Percentiles rank a stretch among this genome's conserved stretches.
Conservation (phyloP, 1,284 basidiomycete species). For the Bjerkandera adusta region DNA sequence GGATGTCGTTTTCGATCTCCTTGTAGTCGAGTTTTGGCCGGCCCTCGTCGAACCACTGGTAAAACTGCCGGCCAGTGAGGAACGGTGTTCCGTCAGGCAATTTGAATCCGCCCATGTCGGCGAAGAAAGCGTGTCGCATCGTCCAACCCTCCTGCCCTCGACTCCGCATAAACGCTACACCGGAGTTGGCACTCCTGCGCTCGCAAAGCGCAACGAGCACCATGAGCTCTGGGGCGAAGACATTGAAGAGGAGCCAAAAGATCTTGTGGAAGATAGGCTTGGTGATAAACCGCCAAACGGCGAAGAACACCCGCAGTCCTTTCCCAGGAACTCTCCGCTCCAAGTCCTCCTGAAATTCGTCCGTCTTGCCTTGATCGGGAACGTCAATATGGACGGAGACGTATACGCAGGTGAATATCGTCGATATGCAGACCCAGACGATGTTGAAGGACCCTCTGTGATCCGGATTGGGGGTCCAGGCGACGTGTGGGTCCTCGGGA, state of each 20-base stretch:
- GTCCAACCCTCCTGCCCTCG: constrained; percentile 1
- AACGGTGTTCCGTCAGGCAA: background rate
- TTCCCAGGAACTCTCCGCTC: too few species aligned
- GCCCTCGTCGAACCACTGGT: background rate
- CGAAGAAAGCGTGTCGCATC: constrained; percentile 4
- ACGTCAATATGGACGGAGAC: constrained; percentile 5
- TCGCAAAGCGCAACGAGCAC: background rate
- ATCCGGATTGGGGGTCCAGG: background rate
- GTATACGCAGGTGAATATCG: constrained; percentile 9
- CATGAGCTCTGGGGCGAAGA: constrained; percentile 4
- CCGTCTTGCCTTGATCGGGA: background rate
- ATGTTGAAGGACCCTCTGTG: background rate
- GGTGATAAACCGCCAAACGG: background rate
- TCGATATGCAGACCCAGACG: constrained; percentile 5
- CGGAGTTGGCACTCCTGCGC: background rate
- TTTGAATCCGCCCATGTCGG: constrained; percentile 7
- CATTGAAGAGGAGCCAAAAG: constrained; percentile 2
- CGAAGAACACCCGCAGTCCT: background rate
- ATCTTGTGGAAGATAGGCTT: background rate
- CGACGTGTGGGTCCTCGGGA: background rate
- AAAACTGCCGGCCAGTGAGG: background rate
- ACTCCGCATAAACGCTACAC: constrained; percentile 1
- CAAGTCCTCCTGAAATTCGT: background rate
- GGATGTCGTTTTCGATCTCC: background rate
- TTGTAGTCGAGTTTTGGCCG: background rate